These are phyloP conservation scores for Pythium brassicae DNA, from an alignment of 352 stramenopile genomes.

Conservation along the genomic window DNA sequence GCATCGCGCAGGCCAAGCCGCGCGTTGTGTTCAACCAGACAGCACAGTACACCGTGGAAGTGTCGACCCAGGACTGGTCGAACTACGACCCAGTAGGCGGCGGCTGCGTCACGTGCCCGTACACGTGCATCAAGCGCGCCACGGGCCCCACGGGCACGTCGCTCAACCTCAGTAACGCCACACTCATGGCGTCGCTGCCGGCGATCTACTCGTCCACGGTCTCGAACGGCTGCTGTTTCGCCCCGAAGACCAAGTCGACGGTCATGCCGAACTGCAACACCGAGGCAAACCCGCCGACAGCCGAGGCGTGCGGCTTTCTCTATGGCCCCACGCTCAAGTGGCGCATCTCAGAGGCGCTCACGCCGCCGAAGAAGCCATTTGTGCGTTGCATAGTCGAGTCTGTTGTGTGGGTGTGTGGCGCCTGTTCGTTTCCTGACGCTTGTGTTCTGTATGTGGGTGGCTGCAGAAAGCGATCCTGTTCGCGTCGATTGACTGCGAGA, in stretches of 20 bases:
- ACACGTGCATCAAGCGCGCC: slow-evolving; percentile 74
- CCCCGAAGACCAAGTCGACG: slow-evolving; percentile 28
- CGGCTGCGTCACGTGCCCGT: slow-evolving; percentile 83
- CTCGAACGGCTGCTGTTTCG: slow-evolving; percentile 83
- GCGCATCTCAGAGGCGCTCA: slow-evolving; percentile 65
- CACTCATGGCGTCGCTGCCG: slow-evolving; percentile 58
- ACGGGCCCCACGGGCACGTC: slow-evolving; percentile 71
- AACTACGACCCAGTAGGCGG: slow-evolving; percentile 77
- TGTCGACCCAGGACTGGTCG: slow-evolving; percentile 69
- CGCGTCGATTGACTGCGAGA: slow-evolving; percentile 81
- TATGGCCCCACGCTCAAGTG: slow-evolving; percentile 82
- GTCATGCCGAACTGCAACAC: slow-evolving; percentile 54
- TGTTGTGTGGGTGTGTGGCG: no score
- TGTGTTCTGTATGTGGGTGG: not conserved
- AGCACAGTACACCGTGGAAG: slow-evolving; percentile 61
- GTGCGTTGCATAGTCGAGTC: no score
- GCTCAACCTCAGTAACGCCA: slow-evolving; percentile 79
- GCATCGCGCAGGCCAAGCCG: slow-evolving; percentile 10
- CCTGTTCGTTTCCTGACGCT: no score
- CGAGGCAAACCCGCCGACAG: slow-evolving; percentile 49
- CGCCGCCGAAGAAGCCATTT: slow-evolving; percentile 36
- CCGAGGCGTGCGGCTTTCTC: slow-evolving; percentile 79
- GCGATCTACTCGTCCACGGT: slow-evolving; percentile 63
- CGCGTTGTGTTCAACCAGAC: slow-evolving; percentile 67
- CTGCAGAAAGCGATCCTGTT: slow-evolving; percentile 63